A percentile compares a stretch with the other conserved stretches of the same genome.
Conservation (phyloP, 108 stramenopile genomes). For the Schizochytrium sp. region DNA sequence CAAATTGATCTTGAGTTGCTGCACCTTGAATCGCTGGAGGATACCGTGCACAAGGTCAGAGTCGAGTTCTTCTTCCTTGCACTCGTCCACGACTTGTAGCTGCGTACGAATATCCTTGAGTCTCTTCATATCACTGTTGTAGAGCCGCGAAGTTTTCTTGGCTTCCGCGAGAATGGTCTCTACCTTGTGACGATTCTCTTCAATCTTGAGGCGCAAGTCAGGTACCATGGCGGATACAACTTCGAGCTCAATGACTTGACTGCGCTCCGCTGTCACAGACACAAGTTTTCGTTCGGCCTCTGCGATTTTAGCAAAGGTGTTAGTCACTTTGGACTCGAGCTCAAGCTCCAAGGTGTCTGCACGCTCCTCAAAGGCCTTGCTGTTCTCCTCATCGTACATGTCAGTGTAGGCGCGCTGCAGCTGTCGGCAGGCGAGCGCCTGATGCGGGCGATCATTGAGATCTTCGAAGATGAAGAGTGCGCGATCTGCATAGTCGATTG, state of each 20-base stretch:
- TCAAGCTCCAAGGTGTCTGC: neutral
- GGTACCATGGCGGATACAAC: neutral
- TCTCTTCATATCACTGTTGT: neutral
- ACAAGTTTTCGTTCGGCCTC: neutral
- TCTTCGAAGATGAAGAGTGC: neutral
- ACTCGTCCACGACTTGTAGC: neutral
- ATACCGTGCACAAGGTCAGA: neutral
- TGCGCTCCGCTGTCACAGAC: neutral
- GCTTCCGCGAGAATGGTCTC: neutral
- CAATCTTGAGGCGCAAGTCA: neutral
- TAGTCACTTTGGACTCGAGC: neutral
- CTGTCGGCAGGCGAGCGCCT: neutral
- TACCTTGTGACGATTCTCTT: neutral
- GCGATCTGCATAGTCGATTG: conserved; percentile 2
- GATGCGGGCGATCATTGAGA: neutral
- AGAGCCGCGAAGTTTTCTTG: neutral
- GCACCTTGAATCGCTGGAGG: conserved; percentile 10
- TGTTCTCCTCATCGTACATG: neutral
- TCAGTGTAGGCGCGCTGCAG: neutral
- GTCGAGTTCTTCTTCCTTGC: neutral
- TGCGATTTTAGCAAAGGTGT: neutral
- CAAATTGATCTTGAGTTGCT: neutral
- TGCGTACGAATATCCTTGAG: neutral
- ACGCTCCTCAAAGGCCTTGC: neutral
- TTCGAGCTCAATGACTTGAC: neutral